Evolutionary conservation across 257 asterid species (phyloP).

Genomic region (Vinca minor): DNA sequence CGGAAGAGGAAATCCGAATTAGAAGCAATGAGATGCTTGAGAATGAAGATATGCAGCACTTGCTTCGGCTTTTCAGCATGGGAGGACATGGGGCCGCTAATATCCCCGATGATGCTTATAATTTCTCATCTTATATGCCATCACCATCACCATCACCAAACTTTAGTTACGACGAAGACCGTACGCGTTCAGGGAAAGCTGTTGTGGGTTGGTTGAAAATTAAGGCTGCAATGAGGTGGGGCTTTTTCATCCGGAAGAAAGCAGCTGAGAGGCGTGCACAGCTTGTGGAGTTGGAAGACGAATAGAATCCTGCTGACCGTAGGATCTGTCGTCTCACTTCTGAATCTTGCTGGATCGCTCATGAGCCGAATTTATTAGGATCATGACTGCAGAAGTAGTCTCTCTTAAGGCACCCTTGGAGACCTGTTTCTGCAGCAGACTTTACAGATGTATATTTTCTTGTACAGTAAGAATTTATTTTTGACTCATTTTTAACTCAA

Average conservation of each 20-base stretch:
- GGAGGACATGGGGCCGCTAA: slow-evolving; percentile 44
- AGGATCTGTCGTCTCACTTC: neutral
- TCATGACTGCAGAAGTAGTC: slow-evolving; percentile 17
- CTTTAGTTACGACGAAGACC: slow-evolving; percentile 49
- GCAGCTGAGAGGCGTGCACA: slow-evolving; percentile 98
- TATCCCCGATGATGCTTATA: slow-evolving; percentile 52
- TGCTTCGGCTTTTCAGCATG: slow-evolving; percentile 85
- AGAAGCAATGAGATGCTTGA: slow-evolving; percentile 88
- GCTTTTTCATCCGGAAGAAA: slow-evolving; percentile 89
- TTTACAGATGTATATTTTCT: slow-evolving; percentile 12
- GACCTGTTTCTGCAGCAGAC: slow-evolving; percentile 16
- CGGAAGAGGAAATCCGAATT: slow-evolving; percentile 84
- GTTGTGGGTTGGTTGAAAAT: slow-evolving; percentile 96
- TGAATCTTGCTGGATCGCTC: slow-evolving; percentile 17
- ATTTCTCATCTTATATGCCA: slow-evolving; percentile 51
- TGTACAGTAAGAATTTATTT: slow-evolving; percentile 21
- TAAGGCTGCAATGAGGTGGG: slow-evolving; percentile 99
- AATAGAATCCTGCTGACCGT: slow-evolving; percentile 24
- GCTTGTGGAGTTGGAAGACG: slow-evolving; percentile 80
- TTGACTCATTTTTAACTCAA: slow-evolving; percentile 3
- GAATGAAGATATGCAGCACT: slow-evolving; percentile 91
- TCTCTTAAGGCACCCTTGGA: slow-evolving; percentile 19
- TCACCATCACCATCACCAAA: slow-evolving; percentile 60
- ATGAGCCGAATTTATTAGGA: slow-evolving; percentile 14
- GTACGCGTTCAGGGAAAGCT: slow-evolving; percentile 68